These are phyloP conservation scores for Telfairia occidentalis DNA, from an alignment of 331 rosid species.

Conservation along the genomic window DNA sequence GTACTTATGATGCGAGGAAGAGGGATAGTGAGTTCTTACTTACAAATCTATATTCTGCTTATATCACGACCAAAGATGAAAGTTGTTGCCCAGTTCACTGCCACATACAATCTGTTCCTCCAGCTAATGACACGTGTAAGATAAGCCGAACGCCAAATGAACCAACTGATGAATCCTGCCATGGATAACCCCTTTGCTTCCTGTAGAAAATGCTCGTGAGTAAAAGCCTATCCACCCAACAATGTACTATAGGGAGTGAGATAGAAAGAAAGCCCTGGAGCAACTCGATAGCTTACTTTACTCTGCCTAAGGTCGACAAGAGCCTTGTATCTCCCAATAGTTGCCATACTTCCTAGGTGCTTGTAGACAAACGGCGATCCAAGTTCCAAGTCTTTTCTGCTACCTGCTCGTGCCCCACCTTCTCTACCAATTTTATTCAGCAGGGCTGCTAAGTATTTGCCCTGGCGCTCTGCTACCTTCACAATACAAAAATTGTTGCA, in stretches of 20 bases:
- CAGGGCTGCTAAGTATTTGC: conserved; percentile 55
- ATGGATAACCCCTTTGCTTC: conserved; percentile 61
- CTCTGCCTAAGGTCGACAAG: conserved; percentile 89
- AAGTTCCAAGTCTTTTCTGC: conserved; percentile 32
- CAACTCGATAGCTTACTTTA: conserved; percentile 37
- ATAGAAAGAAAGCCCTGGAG: background rate
- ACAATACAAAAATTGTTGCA: conserved; percentile 1
- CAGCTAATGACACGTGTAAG: conserved; percentile 85
- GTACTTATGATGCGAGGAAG: background rate
- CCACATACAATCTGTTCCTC: conserved; percentile 93
- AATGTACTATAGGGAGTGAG: background rate
- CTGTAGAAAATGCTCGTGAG: conserved; percentile 31
- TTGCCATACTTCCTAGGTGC: conserved; percentile 97
- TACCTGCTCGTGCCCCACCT: conserved; percentile 60
- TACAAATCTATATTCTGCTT: conserved; percentile 56
- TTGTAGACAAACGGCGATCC: conserved; percentile 72
- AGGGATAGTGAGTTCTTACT: background rate
- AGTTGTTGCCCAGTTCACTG: conserved; percentile 88
- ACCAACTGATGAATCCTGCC: conserved; percentile 80
- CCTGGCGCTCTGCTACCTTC: conserved; percentile 97
- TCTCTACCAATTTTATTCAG: conserved; percentile 61
- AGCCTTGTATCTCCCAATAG: conserved; percentile 84
- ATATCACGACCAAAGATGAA: conserved; percentile 86
- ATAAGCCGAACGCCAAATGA: conserved; percentile 83
- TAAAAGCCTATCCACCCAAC: too few species aligned